Conservation (phyloP, 2,329 filamentous ascomycete species). For the Nigrograna mackinnonii region DNA sequence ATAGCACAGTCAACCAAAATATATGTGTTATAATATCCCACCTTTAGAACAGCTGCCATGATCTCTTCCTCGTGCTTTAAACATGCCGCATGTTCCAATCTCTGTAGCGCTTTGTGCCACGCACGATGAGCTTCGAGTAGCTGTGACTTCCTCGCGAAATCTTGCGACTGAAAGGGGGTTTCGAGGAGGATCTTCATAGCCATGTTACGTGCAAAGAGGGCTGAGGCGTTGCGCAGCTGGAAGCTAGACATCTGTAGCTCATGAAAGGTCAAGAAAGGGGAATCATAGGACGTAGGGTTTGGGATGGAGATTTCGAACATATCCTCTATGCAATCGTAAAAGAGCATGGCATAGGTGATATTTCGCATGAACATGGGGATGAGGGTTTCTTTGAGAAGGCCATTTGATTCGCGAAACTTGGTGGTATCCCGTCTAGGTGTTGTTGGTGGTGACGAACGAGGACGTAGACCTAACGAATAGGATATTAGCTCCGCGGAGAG, state of each 20-base stretch:
- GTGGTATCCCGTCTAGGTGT: too few species aligned
- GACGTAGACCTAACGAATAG: too few species aligned
- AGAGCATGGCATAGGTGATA: constrained; percentile 20
- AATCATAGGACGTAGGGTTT: constrained; percentile 1
- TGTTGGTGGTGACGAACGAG: too few species aligned
- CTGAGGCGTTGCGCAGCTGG: constrained; percentile 21
- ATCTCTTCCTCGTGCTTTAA: constrained; percentile 14
- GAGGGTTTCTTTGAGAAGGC: constrained; percentile 17
- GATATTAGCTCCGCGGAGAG: too few species aligned
- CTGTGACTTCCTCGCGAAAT: constrained; percentile 8
- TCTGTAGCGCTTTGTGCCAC: constrained; percentile 13
- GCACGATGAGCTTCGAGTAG: constrained; percentile 17
- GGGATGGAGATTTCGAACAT: constrained; percentile 8
- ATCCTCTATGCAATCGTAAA: constrained; percentile 14
- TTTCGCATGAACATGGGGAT: constrained; percentile 22
- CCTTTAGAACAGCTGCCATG: constrained; percentile 16
- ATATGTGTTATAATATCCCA: constrained; percentile 12
- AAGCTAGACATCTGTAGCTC: constrained; percentile 19
- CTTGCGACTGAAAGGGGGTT: constrained; percentile 3
- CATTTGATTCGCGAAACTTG: too few species aligned
- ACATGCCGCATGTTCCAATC: constrained; percentile 1
- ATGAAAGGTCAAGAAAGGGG: constrained; percentile 10
- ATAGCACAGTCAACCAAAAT: constrained; percentile 13
- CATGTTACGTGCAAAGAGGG: constrained; percentile 6
- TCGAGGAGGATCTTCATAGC: constrained; percentile 8